A percentile compares a stretch with the other conserved stretches of the same genome.
These are phyloP conservation scores for Gardenia jasminoides DNA, from an alignment of 257 asterid genomes.

Conservation along the genomic window DNA sequence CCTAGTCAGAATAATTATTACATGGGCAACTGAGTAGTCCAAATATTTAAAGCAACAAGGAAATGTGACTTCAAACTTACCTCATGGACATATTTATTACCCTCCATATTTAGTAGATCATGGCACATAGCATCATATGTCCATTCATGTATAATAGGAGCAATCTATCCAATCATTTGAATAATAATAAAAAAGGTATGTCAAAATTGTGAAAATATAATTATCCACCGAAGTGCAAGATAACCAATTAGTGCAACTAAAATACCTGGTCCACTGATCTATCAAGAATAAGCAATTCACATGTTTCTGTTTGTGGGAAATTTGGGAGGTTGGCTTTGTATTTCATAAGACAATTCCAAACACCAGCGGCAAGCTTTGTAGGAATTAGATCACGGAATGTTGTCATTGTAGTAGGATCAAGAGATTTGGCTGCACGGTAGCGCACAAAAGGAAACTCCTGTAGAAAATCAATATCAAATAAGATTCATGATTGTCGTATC, in stretches of 20 bases:
- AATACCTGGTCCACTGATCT: slow-evolving; percentile 96
- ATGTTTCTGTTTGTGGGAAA: slow-evolving; percentile 93
- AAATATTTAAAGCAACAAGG: slow-evolving; percentile 15
- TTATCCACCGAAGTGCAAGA: background rate
- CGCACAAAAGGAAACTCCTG: slow-evolving; percentile 98
- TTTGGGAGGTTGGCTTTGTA: slow-evolving; percentile 74
- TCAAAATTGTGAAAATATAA: background rate
- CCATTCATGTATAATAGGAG: slow-evolving; percentile 99
- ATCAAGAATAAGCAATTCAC: slow-evolving; percentile 93
- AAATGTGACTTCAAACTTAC: slow-evolving; percentile 37
- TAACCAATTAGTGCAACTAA: slow-evolving; percentile 12
- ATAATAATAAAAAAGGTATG: background rate
- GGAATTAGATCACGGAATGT: slow-evolving; percentile 94
- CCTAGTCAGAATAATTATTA: slow-evolving; percentile 45
- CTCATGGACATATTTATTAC: slow-evolving; percentile 94
- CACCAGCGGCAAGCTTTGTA: slow-evolving; percentile 93
- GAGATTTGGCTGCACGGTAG: slow-evolving; percentile 92
- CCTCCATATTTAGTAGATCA: slow-evolving; percentile 92
- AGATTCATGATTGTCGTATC: slow-evolving; percentile 10
- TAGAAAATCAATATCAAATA: slow-evolving; percentile 27
- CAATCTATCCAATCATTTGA: slow-evolving; percentile 47
- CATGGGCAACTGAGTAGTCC: slow-evolving; percentile 12
- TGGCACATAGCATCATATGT: slow-evolving; percentile 99
- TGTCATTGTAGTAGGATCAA: slow-evolving; percentile 87
- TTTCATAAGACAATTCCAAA: slow-evolving; percentile 90